Evolutionary conservation across 2,329 filamentous ascomycete genomes (phyloP).

Genomic region (Metarhizium rileyi): DNA sequence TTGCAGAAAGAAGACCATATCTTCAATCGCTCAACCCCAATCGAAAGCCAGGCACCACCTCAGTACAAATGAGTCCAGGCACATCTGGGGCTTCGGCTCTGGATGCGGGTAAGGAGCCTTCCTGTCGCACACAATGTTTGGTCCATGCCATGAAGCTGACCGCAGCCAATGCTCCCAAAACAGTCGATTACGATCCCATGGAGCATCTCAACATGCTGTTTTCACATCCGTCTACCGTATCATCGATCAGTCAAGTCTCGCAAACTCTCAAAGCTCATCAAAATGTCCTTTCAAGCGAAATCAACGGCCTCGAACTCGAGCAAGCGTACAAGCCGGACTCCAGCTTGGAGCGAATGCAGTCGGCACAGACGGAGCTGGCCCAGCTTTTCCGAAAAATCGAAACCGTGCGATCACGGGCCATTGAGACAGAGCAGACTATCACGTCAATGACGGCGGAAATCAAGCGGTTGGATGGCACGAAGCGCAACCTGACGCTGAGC

Average conservation of each 20-base stretch:
- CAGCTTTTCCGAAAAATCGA: slow-evolving; percentile 93
- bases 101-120: slow-evolving; percentile 31
- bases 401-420: slow-evolving; percentile 76
- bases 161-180: background rate
- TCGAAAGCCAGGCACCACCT: background rate
- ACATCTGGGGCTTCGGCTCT: slow-evolving; percentile 28
- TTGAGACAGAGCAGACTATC: slow-evolving; percentile 90
- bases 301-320: slow-evolving; percentile 60
- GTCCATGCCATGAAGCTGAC: background rate
- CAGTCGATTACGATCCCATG: slow-evolving; percentile 80
- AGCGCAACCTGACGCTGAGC: slow-evolving; percentile 88
- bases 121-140: background rate
- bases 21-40: too few species aligned
- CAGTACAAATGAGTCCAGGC: slow-evolving; percentile 29
- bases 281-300: slow-evolving; percentile 71
- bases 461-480: slow-evolving; percentile 91
- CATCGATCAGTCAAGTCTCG: slow-evolving; percentile 67
- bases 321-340: slow-evolving; percentile 82
- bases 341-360: slow-evolving; percentile 83
- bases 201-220: slow-evolving; percentile 91
- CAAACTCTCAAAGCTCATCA: slow-evolving; percentile 64
- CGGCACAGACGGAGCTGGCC: slow-evolving; percentile 79
- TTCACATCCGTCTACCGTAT: slow-evolving; percentile 75
- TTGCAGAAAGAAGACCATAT: background rate
- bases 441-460: slow-evolving; percentile 99